These are phyloP conservation scores for Acacia pycnantha DNA, from an alignment of 331 rosid genomes.

Conservation along the genomic window DNA sequence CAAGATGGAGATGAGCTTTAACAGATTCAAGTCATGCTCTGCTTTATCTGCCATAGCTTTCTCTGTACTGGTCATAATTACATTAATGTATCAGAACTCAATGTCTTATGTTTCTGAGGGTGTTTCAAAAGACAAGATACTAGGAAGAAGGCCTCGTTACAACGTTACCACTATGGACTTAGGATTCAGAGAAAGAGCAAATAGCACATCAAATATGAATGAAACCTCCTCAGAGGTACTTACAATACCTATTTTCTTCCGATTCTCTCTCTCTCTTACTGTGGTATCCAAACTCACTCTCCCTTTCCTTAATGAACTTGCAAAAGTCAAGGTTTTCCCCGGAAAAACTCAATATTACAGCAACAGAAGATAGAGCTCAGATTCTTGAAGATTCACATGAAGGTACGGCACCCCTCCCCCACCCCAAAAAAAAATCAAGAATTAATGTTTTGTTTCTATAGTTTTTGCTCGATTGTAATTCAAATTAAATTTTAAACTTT, in stretches of 20 bases:
- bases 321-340: constrained; percentile 1
- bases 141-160: not conserved
- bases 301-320: not conserved
- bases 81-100: constrained; percentile 29
- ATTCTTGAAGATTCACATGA: not conserved
- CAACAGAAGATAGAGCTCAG: constrained; percentile 9
- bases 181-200: not conserved
- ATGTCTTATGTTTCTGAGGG: constrained; percentile 29
- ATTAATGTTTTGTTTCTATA: too few relatives aligned
- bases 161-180: not conserved
- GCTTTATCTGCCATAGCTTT: constrained; percentile 24
- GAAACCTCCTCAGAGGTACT: constrained; percentile 7
- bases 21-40: constrained; percentile 32
- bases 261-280: not conserved
- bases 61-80: constrained; percentile 30
- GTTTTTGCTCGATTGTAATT: not conserved
- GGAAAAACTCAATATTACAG: not conserved
- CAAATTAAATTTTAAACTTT: too few relatives aligned
- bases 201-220: not conserved
- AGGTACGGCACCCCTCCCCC: not conserved
- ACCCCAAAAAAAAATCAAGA: too few relatives aligned
- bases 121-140: not conserved
- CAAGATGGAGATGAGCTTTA: constrained; percentile 2
- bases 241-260: not conserved
- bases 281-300: not conserved